Base-by-base conservation (phyloP, 2,329 filamentous ascomycete species). In the Colletotrichum somersetense region DNA sequence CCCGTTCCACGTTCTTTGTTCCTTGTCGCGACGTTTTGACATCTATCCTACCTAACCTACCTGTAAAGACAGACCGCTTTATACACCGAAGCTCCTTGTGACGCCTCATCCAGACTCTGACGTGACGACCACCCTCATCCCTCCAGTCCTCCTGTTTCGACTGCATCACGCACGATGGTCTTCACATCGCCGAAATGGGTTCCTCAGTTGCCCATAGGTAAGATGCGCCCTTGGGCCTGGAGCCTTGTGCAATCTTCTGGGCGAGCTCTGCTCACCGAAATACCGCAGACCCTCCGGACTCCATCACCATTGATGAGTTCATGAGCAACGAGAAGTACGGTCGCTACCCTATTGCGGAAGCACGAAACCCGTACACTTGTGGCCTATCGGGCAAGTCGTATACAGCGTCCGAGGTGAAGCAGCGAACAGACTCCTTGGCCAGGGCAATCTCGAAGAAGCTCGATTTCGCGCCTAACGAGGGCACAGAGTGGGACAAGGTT, bases 401-500 rank as follows among this genome's bases (percentile, higher is more conserved):
- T 80, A 89, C 89, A 10, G 85, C 87, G 8, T 75, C 85, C 40
- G 89, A 96, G 75, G 87, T 94, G 56, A 88, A 87, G 62, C 85
- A 91, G 68, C 87, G 92, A 30, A 88, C 92, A 12, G 91, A 94
- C 38, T 85, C 84, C 65, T 85, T 96, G 30, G 88, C 93, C 20
- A 88, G 91, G 70, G 91, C 89, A 30, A 83, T 97, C 44, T 87
- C 88, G 52, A 91, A 92, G 78, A 89, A 93, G 74, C 87, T 96
- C 71, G 91, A 89, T 55, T 95, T 93, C 87, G 80, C 87, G 57
- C 89, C 92, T 10, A 91, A 93, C 75, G 80, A 89, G 68, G 93
- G 92, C 16, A 89, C 89, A 0, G 92, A 95, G 79, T 96, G 92
- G 91, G 93, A 96, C 77, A 94, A 95, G 80, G 92, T 95, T 33